These are phyloP conservation scores for Xylariomycetidae sp. DNA, from an alignment of 2,329 filamentous ascomycete species.

Conservation along the genomic window DNA sequence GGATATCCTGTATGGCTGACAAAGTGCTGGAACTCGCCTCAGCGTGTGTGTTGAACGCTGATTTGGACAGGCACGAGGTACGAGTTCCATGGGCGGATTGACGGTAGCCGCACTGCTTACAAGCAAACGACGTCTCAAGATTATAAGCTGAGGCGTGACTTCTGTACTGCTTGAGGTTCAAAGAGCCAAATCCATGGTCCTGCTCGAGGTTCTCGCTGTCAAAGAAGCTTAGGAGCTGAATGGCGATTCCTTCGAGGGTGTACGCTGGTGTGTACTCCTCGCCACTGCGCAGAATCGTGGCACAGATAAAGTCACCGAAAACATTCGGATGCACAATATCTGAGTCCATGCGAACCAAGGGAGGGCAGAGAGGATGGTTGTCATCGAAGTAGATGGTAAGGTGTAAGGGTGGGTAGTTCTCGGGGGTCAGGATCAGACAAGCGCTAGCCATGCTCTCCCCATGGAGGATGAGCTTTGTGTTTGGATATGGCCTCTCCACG, in stretches of 20 bases:
- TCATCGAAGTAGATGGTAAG: constrained; percentile 31
- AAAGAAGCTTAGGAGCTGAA: constrained; percentile 48
- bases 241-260: constrained; percentile 42
- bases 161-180: constrained; percentile 19
- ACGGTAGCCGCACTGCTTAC: too few species aligned
- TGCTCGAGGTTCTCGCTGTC: constrained; percentile 40
- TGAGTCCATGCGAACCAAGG: constrained; percentile 34
- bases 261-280: constrained; percentile 44
- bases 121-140: too few species aligned
- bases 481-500: constrained; percentile 38
- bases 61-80: too few species aligned
- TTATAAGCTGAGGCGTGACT: too few species aligned
- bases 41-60: too few species aligned
- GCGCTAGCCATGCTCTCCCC: constrained; percentile 29
- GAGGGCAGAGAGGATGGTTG: constrained; percentile 34
- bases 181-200: constrained; percentile 11
- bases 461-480: constrained; percentile 33
- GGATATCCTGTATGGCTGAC: too few species aligned
- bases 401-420: constrained; percentile 34
- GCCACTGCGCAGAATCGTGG: constrained; percentile 35
- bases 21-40: too few species aligned
- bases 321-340: constrained; percentile 39
- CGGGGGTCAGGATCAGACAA: constrained; percentile 38
- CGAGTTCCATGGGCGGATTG: too few species aligned
- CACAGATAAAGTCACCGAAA: constrained; percentile 38